phyloP scores from a whole-genome alignment of 805 yeast genomes.

The Saturnispora serradocipensis region DNA sequence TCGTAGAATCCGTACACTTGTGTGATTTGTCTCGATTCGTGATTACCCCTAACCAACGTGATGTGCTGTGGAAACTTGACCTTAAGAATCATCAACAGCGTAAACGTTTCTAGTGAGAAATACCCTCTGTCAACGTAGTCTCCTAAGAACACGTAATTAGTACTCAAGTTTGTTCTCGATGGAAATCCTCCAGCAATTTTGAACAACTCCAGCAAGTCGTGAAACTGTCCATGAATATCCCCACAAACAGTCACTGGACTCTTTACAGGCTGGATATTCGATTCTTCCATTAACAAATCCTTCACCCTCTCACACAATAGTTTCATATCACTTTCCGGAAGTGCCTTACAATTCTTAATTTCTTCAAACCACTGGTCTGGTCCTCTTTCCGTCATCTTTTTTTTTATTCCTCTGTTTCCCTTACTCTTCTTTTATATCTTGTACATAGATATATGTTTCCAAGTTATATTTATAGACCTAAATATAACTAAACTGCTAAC shows the following conservation, averaged over 20 bases:
- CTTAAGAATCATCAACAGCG: conserved; percentile 85
- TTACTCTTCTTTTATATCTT: neutral
- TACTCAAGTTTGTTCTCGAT: conserved; percentile 37
- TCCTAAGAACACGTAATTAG: conserved; percentile 77
- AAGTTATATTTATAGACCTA: neutral
- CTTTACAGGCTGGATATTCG: conserved; percentile 88
- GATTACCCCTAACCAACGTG: conserved; percentile 94
- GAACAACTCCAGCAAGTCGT: conserved; percentile 83
- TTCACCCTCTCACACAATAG: conserved; percentile 92
- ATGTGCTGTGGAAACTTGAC: conserved; percentile 61
- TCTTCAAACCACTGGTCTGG: conserved; percentile 97
- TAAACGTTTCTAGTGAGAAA: conserved; percentile 88
- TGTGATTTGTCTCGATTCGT: conserved; percentile 95
- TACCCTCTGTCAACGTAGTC: conserved; percentile 98
- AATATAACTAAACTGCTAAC: neutral
- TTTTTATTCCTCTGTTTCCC: neutral
- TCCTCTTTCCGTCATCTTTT: conserved; percentile 45
- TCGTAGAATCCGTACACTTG: conserved; percentile 98
- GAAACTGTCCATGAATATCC: conserved; percentile 97
- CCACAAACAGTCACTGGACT: conserved; percentile 95
- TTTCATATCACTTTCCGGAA: conserved; percentile 91
- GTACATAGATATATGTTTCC: neutral
- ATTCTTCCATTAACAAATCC: conserved; percentile 91
- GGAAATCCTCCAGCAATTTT: conserved; percentile 92
- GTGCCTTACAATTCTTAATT: conserved; percentile 78